phyloP scores from a whole-genome alignment of 2,329 filamentous ascomycete genomes.

The Keithomyces neogunnii region DNA sequence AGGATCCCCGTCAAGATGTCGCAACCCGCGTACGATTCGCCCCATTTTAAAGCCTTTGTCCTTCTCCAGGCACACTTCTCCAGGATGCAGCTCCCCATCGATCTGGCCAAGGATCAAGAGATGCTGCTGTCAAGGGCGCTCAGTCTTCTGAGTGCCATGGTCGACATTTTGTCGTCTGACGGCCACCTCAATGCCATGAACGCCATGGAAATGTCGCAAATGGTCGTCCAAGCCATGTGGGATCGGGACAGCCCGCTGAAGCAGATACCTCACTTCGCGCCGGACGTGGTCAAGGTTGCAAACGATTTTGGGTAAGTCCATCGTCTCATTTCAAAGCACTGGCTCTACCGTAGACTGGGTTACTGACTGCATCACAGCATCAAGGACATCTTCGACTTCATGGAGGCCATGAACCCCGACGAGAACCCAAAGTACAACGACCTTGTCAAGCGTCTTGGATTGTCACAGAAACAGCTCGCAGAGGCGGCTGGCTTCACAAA shows the following conservation, averaged over 20 bases:
- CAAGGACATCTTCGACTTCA: conserved; percentile 94
- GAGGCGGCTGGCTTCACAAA: conserved; percentile 96
- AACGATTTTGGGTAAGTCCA: conserved; percentile 62
- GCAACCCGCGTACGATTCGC: conserved; percentile 77
- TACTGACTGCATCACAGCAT: conserved; percentile 47
- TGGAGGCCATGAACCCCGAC: conserved; percentile 96
- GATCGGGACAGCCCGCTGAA: conserved; percentile 94
- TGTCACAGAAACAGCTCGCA: conserved; percentile 73
- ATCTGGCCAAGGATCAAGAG: conserved; percentile 93
- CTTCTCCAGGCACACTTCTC: conserved; percentile 96
- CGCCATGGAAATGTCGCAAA: conserved; percentile 98
- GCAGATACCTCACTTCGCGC: conserved; percentile 91
- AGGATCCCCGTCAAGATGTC: conserved; percentile 93
- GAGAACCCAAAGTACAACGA: conserved; percentile 77
- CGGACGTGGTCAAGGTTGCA: conserved; percentile 73
- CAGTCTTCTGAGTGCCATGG: conserved; percentile 80
- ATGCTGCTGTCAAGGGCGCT: conserved; percentile 76
- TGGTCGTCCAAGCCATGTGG: conserved; percentile 99
- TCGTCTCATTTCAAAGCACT: neutral
- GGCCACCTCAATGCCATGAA: conserved; percentile 95
- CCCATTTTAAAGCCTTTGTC: conserved; percentile 98
- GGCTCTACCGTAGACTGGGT: neutral
- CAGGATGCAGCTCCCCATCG: conserved; percentile 90
- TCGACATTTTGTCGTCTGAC: conserved; percentile 92
- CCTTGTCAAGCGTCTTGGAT: conserved; percentile 67